These are phyloP conservation scores for Alloascoidea africana DNA, from an alignment of 805 yeast species.

Conservation along the genomic window DNA sequence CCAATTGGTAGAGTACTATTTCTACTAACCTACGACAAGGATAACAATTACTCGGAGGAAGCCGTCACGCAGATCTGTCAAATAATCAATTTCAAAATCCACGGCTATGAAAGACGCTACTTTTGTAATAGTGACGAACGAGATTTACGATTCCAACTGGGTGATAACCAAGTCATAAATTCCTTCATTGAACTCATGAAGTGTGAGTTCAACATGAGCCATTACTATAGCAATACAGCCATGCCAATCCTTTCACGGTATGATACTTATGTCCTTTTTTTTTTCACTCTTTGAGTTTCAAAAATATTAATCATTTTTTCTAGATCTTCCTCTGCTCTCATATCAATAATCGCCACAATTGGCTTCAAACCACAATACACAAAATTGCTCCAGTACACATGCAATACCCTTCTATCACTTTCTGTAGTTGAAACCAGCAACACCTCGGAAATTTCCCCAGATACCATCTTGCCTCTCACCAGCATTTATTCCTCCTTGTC, in stretches of 20 bases:
- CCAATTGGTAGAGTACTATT: conserved; percentile 1
- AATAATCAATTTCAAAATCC: background rate
- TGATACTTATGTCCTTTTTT: too few relatives aligned
- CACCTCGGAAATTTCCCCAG: background rate
- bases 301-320: too few relatives aligned
- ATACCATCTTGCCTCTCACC: background rate
- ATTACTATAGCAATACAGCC: background rate
- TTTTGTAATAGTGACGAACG: background rate
- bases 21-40: conserved; percentile 1
- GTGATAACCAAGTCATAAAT: background rate
- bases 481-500: background rate
- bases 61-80: background rate
- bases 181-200: background rate
- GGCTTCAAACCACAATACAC: background rate
- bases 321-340: background rate
- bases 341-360: background rate
- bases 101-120: background rate
- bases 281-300: too few relatives aligned
- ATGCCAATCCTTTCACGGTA: background rate
- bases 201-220: conserved; percentile 1
- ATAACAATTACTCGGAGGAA: background rate
- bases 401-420: background rate
- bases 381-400: background rate
- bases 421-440: background rate
- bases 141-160: background rate